Conservation (phyloP, 225 moss, liverwort and hornwort species). For the Sphagnum tenellum region DNA sequence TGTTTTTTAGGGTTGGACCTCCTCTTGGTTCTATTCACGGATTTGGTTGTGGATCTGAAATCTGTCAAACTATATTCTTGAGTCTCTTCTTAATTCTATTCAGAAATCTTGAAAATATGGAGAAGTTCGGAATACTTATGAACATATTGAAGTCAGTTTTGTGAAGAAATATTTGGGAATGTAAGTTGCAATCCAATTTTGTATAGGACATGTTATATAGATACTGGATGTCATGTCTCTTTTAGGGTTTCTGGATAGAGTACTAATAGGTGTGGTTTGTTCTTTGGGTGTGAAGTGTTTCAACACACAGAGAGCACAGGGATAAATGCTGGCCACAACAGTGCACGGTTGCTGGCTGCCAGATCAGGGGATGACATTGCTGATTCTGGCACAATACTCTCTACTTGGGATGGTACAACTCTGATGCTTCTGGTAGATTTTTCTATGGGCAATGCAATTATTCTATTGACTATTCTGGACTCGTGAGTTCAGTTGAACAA, state of each 20-base stretch:
- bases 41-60: background rate
- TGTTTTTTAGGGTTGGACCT: too few relatives aligned
- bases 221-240: background rate
- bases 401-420: conserved; percentile 37
- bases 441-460: background rate
- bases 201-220: conserved; percentile 19
- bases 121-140: background rate
- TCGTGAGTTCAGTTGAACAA: too few relatives aligned
- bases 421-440: background rate
- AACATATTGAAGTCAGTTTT: background rate
- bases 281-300: too few relatives aligned
- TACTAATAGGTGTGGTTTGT: too few relatives aligned
- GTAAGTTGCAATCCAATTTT: conserved; percentile 1
- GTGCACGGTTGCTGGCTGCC: conserved; percentile 7
- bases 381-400: conserved; percentile 17
- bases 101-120: background rate
- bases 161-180: conserved; percentile 7
- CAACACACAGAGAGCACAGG: too few relatives aligned
- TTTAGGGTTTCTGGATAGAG: too few relatives aligned
- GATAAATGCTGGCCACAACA: background rate
- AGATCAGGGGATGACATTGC: conserved; percentile 18
- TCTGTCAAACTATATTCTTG: too few relatives aligned
- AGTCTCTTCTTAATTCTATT: background rate
- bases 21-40: background rate
- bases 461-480: too few relatives aligned